Conservation (phyloP, 1,284 basidiomycete genomes). For the Polyporus tsugae region DNA sequence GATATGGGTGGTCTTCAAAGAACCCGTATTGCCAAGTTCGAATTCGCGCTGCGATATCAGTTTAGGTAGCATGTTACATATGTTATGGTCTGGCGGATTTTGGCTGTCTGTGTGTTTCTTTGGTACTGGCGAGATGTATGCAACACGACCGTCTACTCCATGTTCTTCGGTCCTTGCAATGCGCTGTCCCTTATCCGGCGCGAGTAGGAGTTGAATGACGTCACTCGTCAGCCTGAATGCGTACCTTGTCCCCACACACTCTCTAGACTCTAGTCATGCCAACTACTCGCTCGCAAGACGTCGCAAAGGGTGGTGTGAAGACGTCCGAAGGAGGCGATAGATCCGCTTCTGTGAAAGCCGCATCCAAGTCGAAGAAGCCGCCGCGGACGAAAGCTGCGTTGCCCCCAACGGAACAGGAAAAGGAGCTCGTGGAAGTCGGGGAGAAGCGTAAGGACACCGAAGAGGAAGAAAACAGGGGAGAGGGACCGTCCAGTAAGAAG, state of each 20-base stretch:
- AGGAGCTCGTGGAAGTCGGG: conserved; percentile 10
- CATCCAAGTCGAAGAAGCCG: conserved; percentile 28
- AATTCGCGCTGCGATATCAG: neutral
- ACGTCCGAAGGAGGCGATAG: neutral
- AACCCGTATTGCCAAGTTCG: neutral
- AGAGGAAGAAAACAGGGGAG: conserved; percentile 19
- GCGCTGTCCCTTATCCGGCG: neutral
- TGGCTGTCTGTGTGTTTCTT: too few relatives aligned
- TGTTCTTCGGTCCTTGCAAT: too few relatives aligned
- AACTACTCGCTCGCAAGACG: conserved; percentile 48
- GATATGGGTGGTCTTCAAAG: too few relatives aligned
- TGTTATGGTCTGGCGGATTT: too few relatives aligned
- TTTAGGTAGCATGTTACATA: too few relatives aligned
- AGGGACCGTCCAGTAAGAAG: conserved; percentile 36
- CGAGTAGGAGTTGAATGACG: neutral
- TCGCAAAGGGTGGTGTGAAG: conserved; percentile 18
- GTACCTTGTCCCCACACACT: neutral
- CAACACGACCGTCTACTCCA: neutral
- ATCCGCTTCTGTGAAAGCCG: conserved; percentile 12
- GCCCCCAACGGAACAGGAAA: conserved; percentile 9
- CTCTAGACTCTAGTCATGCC: conserved; percentile 31
- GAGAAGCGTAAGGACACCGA: conserved; percentile 29
- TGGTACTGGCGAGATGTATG: neutral
- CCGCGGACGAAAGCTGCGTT: conserved; percentile 20
- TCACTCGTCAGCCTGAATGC: neutral